Evolutionary conservation across 164 flowering plant species (phyloP), one percentile per base, ranked within the genome.

Genomic region (Protea cynaroides): DNA sequence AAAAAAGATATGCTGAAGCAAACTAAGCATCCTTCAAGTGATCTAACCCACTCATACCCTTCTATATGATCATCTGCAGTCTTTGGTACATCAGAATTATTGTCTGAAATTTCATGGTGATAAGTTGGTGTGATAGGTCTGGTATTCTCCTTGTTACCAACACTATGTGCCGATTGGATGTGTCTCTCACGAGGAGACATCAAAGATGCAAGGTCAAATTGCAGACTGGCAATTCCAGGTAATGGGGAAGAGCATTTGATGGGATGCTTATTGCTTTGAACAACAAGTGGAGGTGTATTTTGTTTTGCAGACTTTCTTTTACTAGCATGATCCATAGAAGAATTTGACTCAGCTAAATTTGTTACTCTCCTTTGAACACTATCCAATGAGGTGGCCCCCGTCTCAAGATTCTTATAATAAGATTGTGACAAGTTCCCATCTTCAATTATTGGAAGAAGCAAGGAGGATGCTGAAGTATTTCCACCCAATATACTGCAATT

Each of bases 1-100:
- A 95, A 75, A 70, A 86, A 77, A 18, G 97, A 86, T 74, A 95
- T 77, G 78, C 91, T 81, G 69, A 86, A 88, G 37, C 75, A 82
- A 65, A 93, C 70, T 44, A 86, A 68, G 69, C 72, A 79, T 62
- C 74, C 83, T 75, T 83, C 90, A 70, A 81, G 62, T 51, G 79
- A 70, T 51, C 63, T 77, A 57, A 65, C 53, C 80, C 77, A 75
- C 19, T 73, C 79, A 69, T 59, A 65, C 59, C 72, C 79, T 61
- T 79, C 85, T 18, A 11, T 9, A 36, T 71, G 43, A 61, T 71
- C 66, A 57, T 13, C 38, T n/a, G 68, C 17, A 19, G 62, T 61
- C 34, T 54, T 67, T 72, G 66, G 47, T 52, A 44, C 34, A 47
- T 68, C 72, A 44, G 80, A 72, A 56, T 63, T 69, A 70, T 58